phyloP scores from a whole-genome alignment of 345 rosid genomes.

The Cochlearia excelsa region DNA sequence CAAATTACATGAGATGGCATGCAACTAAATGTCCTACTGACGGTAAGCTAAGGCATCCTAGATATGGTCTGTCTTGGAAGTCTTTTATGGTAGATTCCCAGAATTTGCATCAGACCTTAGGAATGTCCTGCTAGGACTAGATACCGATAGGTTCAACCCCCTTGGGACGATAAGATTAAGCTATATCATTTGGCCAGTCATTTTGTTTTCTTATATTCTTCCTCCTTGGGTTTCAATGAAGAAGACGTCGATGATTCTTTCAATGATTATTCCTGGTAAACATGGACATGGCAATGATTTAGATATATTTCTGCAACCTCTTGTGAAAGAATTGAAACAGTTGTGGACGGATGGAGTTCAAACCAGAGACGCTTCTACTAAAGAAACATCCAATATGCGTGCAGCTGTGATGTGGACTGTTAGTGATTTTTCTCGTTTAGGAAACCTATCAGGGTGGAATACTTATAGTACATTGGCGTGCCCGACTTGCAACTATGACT shows the following conservation, averaged over 20 bases:
- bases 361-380: background rate
- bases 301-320: too few relatives aligned
- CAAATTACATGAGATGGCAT: too few relatives aligned
- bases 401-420: background rate
- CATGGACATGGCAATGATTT: too few relatives aligned
- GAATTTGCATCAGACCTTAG: constrained; percentile 7
- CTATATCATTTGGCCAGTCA: too few relatives aligned
- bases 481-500: background rate
- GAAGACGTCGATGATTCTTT: constrained; percentile 2
- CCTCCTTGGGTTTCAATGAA: background rate
- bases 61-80: background rate
- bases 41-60: too few relatives aligned
- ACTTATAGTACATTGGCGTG: background rate
- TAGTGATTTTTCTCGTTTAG: background rate
- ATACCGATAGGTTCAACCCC: background rate
- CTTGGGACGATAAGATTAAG: too few relatives aligned
- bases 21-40: too few relatives aligned
- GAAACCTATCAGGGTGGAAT: constrained; percentile 1
- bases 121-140: background rate
- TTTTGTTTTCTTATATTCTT: constrained; percentile 2
- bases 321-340: too few relatives aligned
- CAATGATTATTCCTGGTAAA: background rate
- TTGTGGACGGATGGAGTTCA: too few relatives aligned
- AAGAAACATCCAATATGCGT: background rate
- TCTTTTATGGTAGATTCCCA: background rate